Percentiles rank a stretch among this genome's conserved stretches.
Evolutionary conservation across 1,284 basidiomycete species (phyloP).

Genomic region (Grifola frondosa): DNA sequence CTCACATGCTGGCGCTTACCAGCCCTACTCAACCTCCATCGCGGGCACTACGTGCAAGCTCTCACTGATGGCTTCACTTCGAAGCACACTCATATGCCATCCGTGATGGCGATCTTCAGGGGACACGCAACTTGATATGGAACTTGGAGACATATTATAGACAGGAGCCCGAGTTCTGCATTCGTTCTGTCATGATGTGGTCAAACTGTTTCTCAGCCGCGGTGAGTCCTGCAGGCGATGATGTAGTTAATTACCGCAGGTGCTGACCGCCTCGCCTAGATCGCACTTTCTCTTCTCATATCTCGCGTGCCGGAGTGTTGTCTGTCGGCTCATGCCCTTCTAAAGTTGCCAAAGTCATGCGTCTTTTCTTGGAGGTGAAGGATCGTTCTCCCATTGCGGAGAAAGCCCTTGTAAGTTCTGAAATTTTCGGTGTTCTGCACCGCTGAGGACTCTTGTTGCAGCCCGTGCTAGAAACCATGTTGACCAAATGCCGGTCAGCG

Average conservation of each 20-base stretch:
- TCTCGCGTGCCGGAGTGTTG: slow-evolving; percentile 61
- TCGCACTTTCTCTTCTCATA: slow-evolving; percentile 68
- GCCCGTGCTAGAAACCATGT: slow-evolving; percentile 26
- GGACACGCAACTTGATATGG: slow-evolving; percentile 57
- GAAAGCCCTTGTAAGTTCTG: slow-evolving; percentile 54
- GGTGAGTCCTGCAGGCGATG: slow-evolving; percentile 41
- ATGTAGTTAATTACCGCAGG: slow-evolving; percentile 3
- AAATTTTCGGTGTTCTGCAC: background rate
- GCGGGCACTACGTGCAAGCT: slow-evolving; percentile 69
- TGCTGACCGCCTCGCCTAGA: slow-evolving; percentile 34
- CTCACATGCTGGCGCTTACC: slow-evolving; percentile 2
- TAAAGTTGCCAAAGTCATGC: slow-evolving; percentile 62
- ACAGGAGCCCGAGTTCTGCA: slow-evolving; percentile 48
- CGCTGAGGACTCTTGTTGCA: slow-evolving; percentile 7
- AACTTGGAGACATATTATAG: slow-evolving; percentile 54
- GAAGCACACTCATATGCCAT: slow-evolving; percentile 56
- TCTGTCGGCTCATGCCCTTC: slow-evolving; percentile 56
- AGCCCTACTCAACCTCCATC: slow-evolving; percentile 71
- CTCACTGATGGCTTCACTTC: slow-evolving; percentile 60
- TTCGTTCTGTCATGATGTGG: slow-evolving; percentile 64
- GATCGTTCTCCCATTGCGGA: slow-evolving; percentile 54
- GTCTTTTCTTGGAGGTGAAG: slow-evolving; percentile 58
- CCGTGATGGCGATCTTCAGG: slow-evolving; percentile 63
- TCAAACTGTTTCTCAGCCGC: slow-evolving; percentile 63
- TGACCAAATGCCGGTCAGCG: slow-evolving; percentile 19